phyloP scores from a whole-genome alignment of 192 early-diverging fungal genomes.

The Rhizophagus sp. region DNA sequence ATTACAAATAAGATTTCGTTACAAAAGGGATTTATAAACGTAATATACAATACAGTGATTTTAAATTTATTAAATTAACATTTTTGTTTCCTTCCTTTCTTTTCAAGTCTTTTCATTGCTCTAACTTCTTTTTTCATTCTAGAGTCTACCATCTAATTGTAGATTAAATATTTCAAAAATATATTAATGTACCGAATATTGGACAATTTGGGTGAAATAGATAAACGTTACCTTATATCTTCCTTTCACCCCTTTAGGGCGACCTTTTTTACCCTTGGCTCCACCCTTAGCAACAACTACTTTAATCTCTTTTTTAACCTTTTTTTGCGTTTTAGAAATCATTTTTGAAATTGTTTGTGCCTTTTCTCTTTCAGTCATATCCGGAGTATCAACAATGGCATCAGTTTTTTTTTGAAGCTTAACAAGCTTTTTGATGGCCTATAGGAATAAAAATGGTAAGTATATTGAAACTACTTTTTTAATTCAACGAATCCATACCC shows the following conservation, averaged over 20 bases:
- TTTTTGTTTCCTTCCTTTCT: constrained; percentile 46
- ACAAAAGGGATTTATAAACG: too few species aligned
- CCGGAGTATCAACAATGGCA: constrained; percentile 80
- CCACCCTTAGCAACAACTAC: constrained; percentile 89
- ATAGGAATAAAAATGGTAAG: neutral
- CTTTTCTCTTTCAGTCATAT: constrained; percentile 90
- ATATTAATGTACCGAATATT: neutral
- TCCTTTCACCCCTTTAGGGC: constrained; percentile 98
- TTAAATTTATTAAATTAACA: neutral
- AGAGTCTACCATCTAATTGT: constrained; percentile 87
- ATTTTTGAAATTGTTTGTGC: constrained; percentile 78
- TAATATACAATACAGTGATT: neutral
- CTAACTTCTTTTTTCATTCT: constrained; percentile 96
- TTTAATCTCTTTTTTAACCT: constrained; percentile 75
- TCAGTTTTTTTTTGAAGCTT: constrained; percentile 90
- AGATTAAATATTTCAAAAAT: constrained; percentile 7
- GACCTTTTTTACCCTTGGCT: constrained; percentile 83
- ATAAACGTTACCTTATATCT: constrained; percentile 54
- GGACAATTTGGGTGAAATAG: neutral
- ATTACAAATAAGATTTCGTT: too few species aligned
- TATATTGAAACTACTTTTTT: neutral
- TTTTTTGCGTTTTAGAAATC: constrained; percentile 78
- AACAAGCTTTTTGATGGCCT: constrained; percentile 67
- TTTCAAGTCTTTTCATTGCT: constrained; percentile 73
- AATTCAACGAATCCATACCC: constrained; percentile 37